Evolutionary conservation across 495 filamentous ascomycete genomes (phyloP), one percentile per base, ranked within the genome.

Genomic region (Talaromyces thailandensis): DNA sequence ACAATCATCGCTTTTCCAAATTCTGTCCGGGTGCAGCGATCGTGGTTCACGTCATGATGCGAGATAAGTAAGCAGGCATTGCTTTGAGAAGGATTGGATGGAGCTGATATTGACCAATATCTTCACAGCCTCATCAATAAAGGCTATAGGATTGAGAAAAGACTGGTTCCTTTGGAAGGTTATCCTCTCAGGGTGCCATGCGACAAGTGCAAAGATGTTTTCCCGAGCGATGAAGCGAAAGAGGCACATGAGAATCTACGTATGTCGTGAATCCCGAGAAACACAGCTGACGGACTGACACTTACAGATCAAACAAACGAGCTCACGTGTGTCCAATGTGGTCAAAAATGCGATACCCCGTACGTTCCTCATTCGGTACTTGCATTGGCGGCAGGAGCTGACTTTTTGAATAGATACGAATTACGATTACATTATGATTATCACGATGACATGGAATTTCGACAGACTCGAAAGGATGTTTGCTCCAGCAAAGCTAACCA

Each of bases 61-160:
- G 68, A 58, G 69, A 73, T 67, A 68, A 70, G 71, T 73, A 65
- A 18, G 35, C 56, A 11, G 21, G 6, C 24, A 31, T 2, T 26
- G 5, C 28, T 14, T 43, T 35, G 5, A 32, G 4, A 16, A 16
- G 43, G 48, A 31, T 18, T 14, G 37, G 18, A 12, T 48, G 3
- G 14, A 26, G 40, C 26, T 43, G 29, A 26, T 5, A 24, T 37
- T 51, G 25, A 48, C 21, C 53, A 24, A 68, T 64, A 2, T 9
- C 9, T 5, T 53, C 7, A 6, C 26, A 73, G 71, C 21, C 56
- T 71, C 23, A 73, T 73, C 56, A 73, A 68, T 12, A 71, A 73
- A 62, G 71, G 71, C 8, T 73, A 71, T 56, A 66, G 71, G 14
- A 68, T 73, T 63, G 71, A 73, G 58, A 71, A 70, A 56, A 64